Evolutionary conservation across 192 early-diverging fungal genomes (phyloP), one percentile per base, ranked within the genome.

Genomic region (Backusella circina): DNA sequence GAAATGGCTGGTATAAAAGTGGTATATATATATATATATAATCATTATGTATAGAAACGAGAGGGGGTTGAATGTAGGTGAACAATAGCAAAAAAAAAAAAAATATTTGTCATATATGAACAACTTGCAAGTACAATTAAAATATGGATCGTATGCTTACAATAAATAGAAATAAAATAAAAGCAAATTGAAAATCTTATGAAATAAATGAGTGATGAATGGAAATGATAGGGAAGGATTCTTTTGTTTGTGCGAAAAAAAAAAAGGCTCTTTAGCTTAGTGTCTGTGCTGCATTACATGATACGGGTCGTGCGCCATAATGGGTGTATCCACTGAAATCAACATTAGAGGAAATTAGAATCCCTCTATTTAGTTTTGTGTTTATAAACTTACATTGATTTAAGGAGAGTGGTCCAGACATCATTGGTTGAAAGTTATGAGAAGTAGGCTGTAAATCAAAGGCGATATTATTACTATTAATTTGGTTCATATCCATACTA

Each of bases 331-430:
- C 26, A 61, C 54, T 61, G 23, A 51, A 61, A 61, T 61, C 3
- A 28, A 61, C 23, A 61, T 61, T 61, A 61, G 26, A 61, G 54
- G 54, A 61, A 61, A 61, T 61, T 61, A 61, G 23, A 28, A 61
- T 61, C 54, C 26, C 28, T 61, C 26, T 61, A 28, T 28, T 61
- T 26, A 26, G 21, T 28, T 61, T 61, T 61, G n/a, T 28, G 54
- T 61, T 61, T 61, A 26, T 61, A 61, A 61, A 61, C 54, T 61
- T 61, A 61, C 54, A 61, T 61, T 61, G 54, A 28, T 61, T 61
- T 61, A 61, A 61, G 54, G 54, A 61, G 54, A 61, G 54, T 57
- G 23, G 10, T 10, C 26, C 54, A 61, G 54, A 10, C 54, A 61
- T 61, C 54, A 61, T 61, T 61, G 54, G 54, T 12, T 61, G 54